Evolutionary conservation across 73 alveolate species (phyloP).

Genomic region (Paraurostyla sp.): DNA sequence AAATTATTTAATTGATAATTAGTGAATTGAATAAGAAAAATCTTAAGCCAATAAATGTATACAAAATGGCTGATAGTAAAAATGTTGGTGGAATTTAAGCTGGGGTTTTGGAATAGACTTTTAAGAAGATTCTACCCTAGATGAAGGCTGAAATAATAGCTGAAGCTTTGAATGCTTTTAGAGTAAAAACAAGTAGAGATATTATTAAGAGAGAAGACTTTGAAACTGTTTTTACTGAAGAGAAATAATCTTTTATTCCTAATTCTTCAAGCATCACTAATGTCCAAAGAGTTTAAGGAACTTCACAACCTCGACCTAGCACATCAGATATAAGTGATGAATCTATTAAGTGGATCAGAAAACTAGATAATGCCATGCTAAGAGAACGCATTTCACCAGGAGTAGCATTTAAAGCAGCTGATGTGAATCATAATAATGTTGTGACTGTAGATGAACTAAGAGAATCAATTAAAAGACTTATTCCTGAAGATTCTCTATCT

Average conservation of each 20-base stretch:
- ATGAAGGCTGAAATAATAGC: conserved; percentile 40
- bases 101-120: background rate
- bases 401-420: conserved; percentile 69
- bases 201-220: conserved; percentile 9
- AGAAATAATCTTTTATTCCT: background rate
- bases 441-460: conserved; percentile 52
- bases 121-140: conserved; percentile 56
- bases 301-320: background rate
- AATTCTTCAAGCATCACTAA: background rate
- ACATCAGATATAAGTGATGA: background rate
- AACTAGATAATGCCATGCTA: conserved; percentile 61
- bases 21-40: conserved; percentile 1
- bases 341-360: conserved; percentile 27
- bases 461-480: conserved; percentile 39
- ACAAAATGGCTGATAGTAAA: conserved; percentile 60
- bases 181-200: background rate
- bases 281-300: background rate
- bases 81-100: conserved; percentile 3
- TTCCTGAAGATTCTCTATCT: conserved; percentile 38
- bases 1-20: background rate
- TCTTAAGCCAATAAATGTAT: conserved; percentile 59
- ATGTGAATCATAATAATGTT: conserved; percentile 15
- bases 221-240: conserved; percentile 20
- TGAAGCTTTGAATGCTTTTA: conserved; percentile 50
- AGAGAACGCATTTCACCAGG: conserved; percentile 50